phyloP scores from a whole-genome alignment of 148 eudicot genomes.

The Arctostaphylos glauca region DNA sequence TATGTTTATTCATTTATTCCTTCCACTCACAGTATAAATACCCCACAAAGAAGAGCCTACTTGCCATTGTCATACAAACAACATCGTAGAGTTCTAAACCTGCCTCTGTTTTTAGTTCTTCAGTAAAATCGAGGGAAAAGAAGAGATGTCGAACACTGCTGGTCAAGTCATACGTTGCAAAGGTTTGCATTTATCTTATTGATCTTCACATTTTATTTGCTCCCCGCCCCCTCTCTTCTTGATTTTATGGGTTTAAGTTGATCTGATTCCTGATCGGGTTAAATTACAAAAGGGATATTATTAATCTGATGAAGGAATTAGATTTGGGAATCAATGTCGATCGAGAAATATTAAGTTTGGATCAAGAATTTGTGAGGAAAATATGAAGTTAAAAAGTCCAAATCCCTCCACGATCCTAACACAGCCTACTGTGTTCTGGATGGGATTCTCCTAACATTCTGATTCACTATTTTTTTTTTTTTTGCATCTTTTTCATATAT shows the following conservation, averaged over 20 bases:
- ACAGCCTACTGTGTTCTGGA: not conserved
- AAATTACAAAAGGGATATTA: not conserved
- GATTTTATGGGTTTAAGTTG: not conserved
- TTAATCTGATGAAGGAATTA: not conserved
- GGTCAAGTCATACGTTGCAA: conserved; percentile 27
- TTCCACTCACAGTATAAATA: not conserved
- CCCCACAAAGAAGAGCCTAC: not conserved
- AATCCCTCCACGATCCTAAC: not conserved
- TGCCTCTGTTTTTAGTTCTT: not conserved
- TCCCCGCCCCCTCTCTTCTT: too few species aligned
- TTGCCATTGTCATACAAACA: not conserved
- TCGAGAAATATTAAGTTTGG: not conserved
- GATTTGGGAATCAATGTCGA: not conserved
- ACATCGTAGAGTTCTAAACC: not conserved
- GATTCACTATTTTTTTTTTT: not conserved
- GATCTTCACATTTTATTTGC: not conserved
- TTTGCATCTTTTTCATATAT: too few species aligned
- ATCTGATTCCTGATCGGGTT: not conserved
- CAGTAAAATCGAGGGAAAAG: not conserved
- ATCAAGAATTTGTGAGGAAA: not conserved
- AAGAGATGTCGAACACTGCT: conserved; percentile 24
- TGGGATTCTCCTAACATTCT: not conserved
- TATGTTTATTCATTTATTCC: not conserved
- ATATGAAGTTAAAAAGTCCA: not conserved
- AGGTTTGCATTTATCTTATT: conserved; percentile 8